Base-by-base conservation (phyloP, 768 basidiomycete species). In the Stropharia rugosoannulata region DNA sequence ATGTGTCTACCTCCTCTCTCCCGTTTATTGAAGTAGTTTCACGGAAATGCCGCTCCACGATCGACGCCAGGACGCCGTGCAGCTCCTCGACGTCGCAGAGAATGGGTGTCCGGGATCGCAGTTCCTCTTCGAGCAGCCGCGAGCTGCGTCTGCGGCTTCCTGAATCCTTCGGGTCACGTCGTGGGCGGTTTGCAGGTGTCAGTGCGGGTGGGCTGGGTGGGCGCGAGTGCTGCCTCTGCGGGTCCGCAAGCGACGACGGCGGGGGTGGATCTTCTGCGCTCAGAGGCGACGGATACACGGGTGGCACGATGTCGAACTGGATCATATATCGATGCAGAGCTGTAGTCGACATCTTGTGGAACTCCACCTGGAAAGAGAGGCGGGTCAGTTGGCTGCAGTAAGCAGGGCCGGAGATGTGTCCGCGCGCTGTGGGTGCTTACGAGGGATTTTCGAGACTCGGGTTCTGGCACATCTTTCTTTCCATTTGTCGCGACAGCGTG, bases 1-100 rank as follows among this genome's bases (percentile, higher is more conserved):
- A 73, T n/a, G 85, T 88, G 57, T 93, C 91, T 45, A 90, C 84
- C 69, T 93, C 91, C 68, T 86, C 86, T 49, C 85, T 76, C 11
- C 77, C 76, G 57, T 69, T 76, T 22, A 78, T 75, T 15, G 79
- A 70, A 11, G 71, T 63, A 55, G 82, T 74, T 38, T 87, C 83
- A 54, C 81, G 76, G 67, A 90, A 93, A 69, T 93, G 91, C 51
- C 77, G 77, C 63, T 90, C 86, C 2, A 84, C 89, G 39, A 93
- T 78, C 7, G 74, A 71, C 2, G 90, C 90, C 35, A 93, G 70
- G 42, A 87, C 78, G 0, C 68, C 74, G 56, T 90, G 86, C 13
- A 90, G 74, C 37, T 91, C 90, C 35, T 76, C 78, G 11, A 87
- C 65, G 66, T 93, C 91, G 9, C 86, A 80, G 54, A 91, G 67